Evolutionary conservation across 208 protist genomes (phyloP).

Genomic region (Crithidia brevicula): DNA sequence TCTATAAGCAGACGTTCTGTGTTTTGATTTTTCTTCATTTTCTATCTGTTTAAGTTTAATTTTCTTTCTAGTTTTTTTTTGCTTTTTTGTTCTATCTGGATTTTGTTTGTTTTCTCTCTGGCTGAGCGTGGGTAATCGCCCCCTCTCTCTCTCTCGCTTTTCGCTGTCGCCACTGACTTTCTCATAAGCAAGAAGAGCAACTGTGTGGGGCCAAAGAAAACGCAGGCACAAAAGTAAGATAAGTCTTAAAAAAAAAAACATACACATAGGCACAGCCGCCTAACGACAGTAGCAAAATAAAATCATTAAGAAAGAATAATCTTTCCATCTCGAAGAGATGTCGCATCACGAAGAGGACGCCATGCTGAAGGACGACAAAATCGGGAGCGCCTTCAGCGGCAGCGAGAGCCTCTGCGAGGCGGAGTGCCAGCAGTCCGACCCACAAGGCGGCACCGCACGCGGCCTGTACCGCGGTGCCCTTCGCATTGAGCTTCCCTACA

Average conservation of each 20-base stretch:
- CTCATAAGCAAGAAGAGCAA: background rate
- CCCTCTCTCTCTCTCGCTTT: background rate
- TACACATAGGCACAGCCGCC: background rate
- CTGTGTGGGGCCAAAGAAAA: background rate
- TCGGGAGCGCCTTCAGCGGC: background rate
- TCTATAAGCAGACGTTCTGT: no score
- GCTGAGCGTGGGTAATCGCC: background rate
- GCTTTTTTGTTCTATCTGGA: constrained; percentile 1
- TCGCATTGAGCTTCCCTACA: constrained; percentile 31
- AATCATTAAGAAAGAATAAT: background rate
- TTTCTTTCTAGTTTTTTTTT: constrained; percentile 14
- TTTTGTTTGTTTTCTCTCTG: constrained; percentile 8
- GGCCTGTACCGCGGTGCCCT: constrained; percentile 6
- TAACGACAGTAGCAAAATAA: background rate
- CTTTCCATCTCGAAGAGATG: background rate
- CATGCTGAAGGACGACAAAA: background rate
- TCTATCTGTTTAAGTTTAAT: background rate
- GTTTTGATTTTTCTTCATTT: background rate
- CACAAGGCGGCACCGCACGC: no score
- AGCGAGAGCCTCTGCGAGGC: background rate
- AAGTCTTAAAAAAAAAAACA: background rate
- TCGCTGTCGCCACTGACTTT: background rate
- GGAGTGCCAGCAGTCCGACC: no score
- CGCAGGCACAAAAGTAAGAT: background rate
- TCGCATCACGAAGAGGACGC: background rate